Evolutionary conservation across 176 grass and related monocot genomes (phyloP), one percentile per base, ranked within the genome.

Genomic region (Rhynchospora pubera): DNA sequence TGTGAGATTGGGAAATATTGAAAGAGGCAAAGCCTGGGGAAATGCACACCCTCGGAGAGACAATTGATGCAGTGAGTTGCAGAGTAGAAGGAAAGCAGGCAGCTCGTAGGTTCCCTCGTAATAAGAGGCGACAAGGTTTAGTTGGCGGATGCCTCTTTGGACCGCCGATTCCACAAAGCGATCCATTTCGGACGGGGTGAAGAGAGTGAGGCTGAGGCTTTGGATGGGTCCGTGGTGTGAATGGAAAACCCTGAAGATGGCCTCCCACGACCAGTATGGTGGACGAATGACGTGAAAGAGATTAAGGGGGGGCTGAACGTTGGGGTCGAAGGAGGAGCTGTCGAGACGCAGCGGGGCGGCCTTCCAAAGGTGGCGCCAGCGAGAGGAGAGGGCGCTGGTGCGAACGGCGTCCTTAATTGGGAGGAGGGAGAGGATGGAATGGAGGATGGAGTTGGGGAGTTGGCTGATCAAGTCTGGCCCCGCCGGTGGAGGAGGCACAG

Each of bases 301-400:
- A 28, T 28, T 28, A 28, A 28, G 1, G 26, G 26, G 26, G 26
- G 26, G 26, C 26, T 28, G 26, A 28, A 28, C 26, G 26, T 28
- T 39, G 65, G 12, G 65, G 26, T 11, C 7, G 12, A 12, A 10
- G 3, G 48, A 39, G 5, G 77, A 79, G 19, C 59, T 48, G 48
- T 79, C 77, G 47, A 79, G 77, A n/a, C 52, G 52, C 18, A 79
- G 77, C 16, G 76, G 77, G 10, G 16, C 46, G 0, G 9, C 18
- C 7, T 18, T 79, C 77, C 77, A 79, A 16, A 79, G 77, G 77
- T 6, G 52, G 53, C 77, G 47, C 77, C 77, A 79, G 19, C 77
- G 22, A 48, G 18, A 16, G 22, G 77, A 79, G 9, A 79, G 77
- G 47, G 62, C 47, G 50, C 77, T 79, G 77, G 77, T 79, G 24